Percentiles rank a stretch among this genome's conserved stretches.
Evolutionary conservation across 208 protist genomes (phyloP).

Genomic region (Leishmania turanica): DNA sequence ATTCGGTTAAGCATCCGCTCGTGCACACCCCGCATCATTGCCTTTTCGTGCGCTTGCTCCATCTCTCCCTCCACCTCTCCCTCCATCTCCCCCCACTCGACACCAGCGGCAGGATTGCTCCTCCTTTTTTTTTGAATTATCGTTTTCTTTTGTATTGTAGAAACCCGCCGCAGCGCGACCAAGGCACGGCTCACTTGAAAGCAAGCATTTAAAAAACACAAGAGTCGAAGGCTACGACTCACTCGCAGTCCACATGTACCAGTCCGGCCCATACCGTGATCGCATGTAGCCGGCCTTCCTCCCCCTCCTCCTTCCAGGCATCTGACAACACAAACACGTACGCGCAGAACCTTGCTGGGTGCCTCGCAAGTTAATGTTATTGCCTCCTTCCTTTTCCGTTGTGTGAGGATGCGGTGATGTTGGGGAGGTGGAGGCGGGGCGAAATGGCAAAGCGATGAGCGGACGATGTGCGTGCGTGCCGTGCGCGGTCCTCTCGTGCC

Average conservation of each 20-base stretch:
- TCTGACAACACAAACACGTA: background rate
- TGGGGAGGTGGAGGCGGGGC: background rate
- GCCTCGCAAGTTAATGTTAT: background rate
- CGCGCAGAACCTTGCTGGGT: background rate
- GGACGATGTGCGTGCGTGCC: background rate
- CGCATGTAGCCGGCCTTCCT: background rate
- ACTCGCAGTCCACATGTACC: background rate
- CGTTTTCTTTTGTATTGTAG: background rate
- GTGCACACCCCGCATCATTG: too few species aligned
- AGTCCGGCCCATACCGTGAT: background rate
- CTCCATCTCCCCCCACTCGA: background rate
- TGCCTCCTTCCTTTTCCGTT: background rate
- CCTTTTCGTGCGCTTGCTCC: too few species aligned
- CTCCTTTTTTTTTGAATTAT: too few species aligned
- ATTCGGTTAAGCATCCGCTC: too few species aligned
- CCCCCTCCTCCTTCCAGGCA: background rate
- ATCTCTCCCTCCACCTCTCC: too few species aligned
- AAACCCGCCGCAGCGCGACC: background rate
- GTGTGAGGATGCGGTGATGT: background rate
- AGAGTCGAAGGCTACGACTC: background rate
- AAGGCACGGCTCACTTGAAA: background rate
- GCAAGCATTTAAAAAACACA: background rate
- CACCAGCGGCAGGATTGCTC: background rate
- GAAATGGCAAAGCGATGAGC: background rate
- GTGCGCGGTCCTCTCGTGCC: background rate